phyloP scores from a whole-genome alignment of 495 filamentous ascomycete genomes.

The Hypomontagnella monticulosa region DNA sequence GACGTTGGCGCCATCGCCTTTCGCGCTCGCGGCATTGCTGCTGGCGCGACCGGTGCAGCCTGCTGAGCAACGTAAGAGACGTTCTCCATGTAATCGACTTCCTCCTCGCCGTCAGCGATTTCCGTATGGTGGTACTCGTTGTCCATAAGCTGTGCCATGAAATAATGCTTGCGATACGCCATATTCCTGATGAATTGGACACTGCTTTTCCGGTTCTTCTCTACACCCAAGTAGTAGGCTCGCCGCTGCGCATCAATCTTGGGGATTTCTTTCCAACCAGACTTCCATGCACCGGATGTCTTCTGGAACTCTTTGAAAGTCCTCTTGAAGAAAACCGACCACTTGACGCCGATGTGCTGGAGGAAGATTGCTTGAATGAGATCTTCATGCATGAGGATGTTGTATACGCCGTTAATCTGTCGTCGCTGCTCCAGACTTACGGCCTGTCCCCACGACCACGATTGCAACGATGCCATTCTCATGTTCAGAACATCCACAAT shows the following conservation, averaged over 20 bases:
- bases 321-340: conserved; percentile 65
- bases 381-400: conserved; percentile 73
- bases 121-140: conserved; percentile 39
- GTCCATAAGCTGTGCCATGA: conserved; percentile 60
- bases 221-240: conserved; percentile 57
- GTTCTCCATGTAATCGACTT: conserved; percentile 41
- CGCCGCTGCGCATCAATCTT: conserved; percentile 57
- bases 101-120: conserved; percentile 51
- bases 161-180: conserved; percentile 61
- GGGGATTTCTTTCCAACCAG: conserved; percentile 50
- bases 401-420: conserved; percentile 69
- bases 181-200: conserved; percentile 51
- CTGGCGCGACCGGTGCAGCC: not conserved
- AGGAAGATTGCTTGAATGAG: conserved; percentile 71
- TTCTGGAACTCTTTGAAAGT: conserved; percentile 57
- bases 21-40: not conserved
- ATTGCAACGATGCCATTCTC: conserved; percentile 65
- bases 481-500: conserved; percentile 75
- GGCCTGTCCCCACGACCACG: conserved; percentile 68
- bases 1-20: no score
- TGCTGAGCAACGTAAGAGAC: no score
- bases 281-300: conserved; percentile 55
- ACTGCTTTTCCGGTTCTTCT: conserved; percentile 14
- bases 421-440: conserved; percentile 68
- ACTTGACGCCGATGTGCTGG: conserved; percentile 70